Percentiles rank a stretch among this genome's conserved stretches.
These are phyloP conservation scores for Claviceps pazoutovae DNA, from an alignment of 2,329 filamentous ascomycete genomes.

Conservation along the genomic window DNA sequence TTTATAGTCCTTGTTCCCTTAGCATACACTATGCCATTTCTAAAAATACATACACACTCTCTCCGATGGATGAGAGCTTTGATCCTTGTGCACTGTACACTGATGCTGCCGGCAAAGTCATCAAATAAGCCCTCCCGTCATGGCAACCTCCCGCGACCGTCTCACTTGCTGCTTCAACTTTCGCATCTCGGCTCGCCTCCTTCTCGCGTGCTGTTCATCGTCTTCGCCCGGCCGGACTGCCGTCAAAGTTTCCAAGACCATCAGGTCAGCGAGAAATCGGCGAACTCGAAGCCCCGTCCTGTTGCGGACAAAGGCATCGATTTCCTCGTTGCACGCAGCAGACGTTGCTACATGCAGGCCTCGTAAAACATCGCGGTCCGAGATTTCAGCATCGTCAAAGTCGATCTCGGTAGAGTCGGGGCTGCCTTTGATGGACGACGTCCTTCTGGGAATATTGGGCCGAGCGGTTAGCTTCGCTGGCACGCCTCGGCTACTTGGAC, in stretches of 20 bases:
- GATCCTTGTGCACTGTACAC: neutral
- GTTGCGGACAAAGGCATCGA: constrained; percentile 37
- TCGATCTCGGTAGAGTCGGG: constrained; percentile 12
- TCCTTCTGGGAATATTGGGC: constrained; percentile 22
- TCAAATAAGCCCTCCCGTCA: constrained; percentile 8
- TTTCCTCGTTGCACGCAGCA: constrained; percentile 39
- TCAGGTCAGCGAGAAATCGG: constrained; percentile 40
- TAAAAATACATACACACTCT: constrained; percentile 2
- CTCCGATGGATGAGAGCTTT: neutral
- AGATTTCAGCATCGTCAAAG: constrained; percentile 25
- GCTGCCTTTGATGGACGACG: constrained; percentile 19
- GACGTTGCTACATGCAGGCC: constrained; percentile 41
- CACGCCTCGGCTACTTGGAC: constrained; percentile 14
- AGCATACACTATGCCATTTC: constrained; percentile 2
- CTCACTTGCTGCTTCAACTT: constrained; percentile 22
- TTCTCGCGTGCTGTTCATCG: constrained; percentile 13
- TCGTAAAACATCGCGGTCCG: constrained; percentile 37
- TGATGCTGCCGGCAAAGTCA: neutral
- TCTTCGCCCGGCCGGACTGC: constrained; percentile 14
- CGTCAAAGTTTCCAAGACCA: constrained; percentile 33
- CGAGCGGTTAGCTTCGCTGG: constrained; percentile 12
- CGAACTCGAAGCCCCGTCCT: constrained; percentile 39
- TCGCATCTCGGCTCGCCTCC: constrained; percentile 19
- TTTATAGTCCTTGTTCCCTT: neutral
- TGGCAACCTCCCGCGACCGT: constrained; percentile 17